A percentile compares a stretch with the other conserved stretches of the same genome.
Evolutionary conservation across 2,329 filamentous ascomycete species (phyloP).

Genomic region (Fusarium heterosporum): DNA sequence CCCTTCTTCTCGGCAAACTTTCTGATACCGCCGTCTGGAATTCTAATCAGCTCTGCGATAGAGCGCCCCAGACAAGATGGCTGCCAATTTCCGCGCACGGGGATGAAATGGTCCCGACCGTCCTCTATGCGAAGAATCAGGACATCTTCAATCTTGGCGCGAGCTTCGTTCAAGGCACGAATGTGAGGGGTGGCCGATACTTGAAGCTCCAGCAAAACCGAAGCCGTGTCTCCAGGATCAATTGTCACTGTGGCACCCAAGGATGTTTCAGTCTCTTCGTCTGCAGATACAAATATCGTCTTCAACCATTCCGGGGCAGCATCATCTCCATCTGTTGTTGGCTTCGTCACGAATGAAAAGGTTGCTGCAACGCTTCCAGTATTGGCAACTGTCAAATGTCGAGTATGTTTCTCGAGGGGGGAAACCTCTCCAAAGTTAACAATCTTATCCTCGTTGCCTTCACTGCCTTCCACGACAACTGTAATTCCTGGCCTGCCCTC

Average conservation of each 20-base stretch:
- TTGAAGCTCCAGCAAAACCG: conserved; percentile 74
- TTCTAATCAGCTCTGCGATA: conserved; percentile 86
- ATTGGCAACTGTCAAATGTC: conserved; percentile 87
- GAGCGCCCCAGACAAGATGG: conserved; percentile 86
- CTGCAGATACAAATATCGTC: conserved; percentile 68
- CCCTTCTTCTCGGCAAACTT: conserved; percentile 56
- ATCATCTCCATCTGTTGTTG: conserved; percentile 60
- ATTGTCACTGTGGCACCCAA: conserved; percentile 70
- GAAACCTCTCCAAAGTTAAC: conserved; percentile 83
- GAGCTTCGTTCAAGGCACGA: conserved; percentile 76
- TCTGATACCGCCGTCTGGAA: conserved; percentile 84
- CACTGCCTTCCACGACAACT: conserved; percentile 76
- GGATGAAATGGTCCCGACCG: conserved; percentile 92
- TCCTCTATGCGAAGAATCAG: conserved; percentile 85
- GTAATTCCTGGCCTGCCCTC: conserved; percentile 86
- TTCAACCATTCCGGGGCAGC: conserved; percentile 74
- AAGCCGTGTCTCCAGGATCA: conserved; percentile 85
- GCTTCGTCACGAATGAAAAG: conserved; percentile 82
- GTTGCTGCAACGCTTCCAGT: conserved; percentile 85
- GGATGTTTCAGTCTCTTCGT: conserved; percentile 48
- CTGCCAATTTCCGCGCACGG: conserved; percentile 81
- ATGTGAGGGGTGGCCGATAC: conserved; percentile 74
- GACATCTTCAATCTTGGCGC: conserved; percentile 80
- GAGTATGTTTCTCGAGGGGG: conserved; percentile 73
- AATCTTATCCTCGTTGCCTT: conserved; percentile 61